phyloP scores from a whole-genome alignment of 768 basidiomycete species.

The Tubosaeta brunneosetosa region DNA sequence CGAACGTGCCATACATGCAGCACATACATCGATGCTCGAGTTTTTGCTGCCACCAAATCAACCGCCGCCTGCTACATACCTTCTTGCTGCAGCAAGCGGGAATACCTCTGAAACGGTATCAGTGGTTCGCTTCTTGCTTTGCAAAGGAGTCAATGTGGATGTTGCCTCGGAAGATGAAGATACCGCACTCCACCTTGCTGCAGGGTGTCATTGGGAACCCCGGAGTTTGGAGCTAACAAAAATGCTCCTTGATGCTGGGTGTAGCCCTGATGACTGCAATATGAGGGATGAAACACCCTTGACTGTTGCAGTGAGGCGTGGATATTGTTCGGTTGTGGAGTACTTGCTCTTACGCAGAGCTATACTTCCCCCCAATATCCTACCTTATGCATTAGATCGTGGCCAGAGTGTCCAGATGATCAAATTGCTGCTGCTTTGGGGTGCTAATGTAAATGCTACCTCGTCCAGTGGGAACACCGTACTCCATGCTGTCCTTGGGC shows the following conservation, averaged over 20 bases:
- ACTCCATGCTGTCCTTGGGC: no score
- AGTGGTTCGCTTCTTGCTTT: neutral
- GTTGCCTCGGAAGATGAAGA: neutral
- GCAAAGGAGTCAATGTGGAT: neutral
- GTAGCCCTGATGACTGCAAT: neutral
- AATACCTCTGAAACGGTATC: neutral
- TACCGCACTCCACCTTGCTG: neutral
- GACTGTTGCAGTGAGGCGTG: neutral
- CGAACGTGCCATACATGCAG: neutral
- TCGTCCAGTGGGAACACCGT: no score
- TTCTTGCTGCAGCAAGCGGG: neutral
- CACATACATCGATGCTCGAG: neutral
- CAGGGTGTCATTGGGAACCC: neutral
- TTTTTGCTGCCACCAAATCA: neutral
- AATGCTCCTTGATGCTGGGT: slow-evolving; percentile 4
- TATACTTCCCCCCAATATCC: neutral
- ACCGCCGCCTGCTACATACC: neutral
- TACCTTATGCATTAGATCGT: neutral
- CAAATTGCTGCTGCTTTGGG: no score
- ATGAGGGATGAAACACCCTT: neutral
- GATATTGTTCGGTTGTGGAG: neutral
- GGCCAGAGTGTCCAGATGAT: no score
- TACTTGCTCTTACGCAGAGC: neutral
- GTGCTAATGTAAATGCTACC: no score
- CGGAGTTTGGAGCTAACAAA: neutral